phyloP scores from a whole-genome alignment of 306 rosid genomes.

The Cicer judaicum region DNA sequence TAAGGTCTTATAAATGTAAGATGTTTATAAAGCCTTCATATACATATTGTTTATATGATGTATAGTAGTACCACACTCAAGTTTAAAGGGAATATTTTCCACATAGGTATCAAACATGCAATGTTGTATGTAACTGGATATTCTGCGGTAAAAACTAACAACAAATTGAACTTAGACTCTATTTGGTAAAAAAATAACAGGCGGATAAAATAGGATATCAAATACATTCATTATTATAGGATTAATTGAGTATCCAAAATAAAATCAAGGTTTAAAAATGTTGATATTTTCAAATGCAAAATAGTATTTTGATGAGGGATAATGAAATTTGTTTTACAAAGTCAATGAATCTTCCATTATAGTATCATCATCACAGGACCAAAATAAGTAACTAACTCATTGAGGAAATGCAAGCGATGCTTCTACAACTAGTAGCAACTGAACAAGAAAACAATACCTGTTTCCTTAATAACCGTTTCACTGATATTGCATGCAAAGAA shows the following conservation, averaged over 20 bases:
- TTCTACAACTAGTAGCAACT: slow-evolving; percentile 1
- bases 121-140: not conserved
- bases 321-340: not conserved
- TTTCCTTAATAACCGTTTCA: slow-evolving; percentile 86
- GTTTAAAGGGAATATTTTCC: not conserved
- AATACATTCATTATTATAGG: no score
- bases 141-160: not conserved
- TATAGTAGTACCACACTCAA: not conserved
- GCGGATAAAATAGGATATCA: no score
- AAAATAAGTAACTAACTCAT: no score
- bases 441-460: slow-evolving; percentile 58
- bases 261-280: not conserved
- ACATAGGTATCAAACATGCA: not conserved
- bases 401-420: not conserved
- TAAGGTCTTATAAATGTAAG: no score
- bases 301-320: not conserved
- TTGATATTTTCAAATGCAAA: not conserved
- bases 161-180: not conserved
- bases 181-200: no score
- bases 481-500: slow-evolving; percentile 92
- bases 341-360: not conserved
- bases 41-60: not conserved
- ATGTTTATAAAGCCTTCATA: not conserved
- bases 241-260: no score
- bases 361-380: no score